Percentiles rank a stretch among this genome's conserved stretches.
phyloP scores from a whole-genome alignment of 1,139 yeast genomes.

The Pichia sorboxylosa region DNA sequence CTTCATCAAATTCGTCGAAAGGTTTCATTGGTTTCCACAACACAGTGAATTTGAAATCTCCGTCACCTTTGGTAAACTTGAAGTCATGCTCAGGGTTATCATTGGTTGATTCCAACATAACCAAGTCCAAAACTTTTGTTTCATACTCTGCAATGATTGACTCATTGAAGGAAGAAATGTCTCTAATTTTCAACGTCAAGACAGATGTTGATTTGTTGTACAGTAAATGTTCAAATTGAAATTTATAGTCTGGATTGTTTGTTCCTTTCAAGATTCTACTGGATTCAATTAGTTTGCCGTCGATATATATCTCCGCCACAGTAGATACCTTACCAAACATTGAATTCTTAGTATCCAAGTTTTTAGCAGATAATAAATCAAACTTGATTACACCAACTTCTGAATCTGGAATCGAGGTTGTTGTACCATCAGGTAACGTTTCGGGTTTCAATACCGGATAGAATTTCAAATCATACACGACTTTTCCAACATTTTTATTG shows the following conservation, averaged over 20 bases:
- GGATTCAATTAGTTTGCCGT: constrained; percentile 39
- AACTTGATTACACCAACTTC: constrained; percentile 67
- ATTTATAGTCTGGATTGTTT: constrained; percentile 65
- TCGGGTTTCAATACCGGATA: constrained; percentile 40
- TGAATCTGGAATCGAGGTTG: constrained; percentile 39
- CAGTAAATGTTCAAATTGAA: constrained; percentile 46
- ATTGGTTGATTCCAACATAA: constrained; percentile 30
- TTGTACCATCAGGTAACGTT: constrained; percentile 38
- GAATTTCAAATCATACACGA: constrained; percentile 54
- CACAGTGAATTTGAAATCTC: constrained; percentile 43
- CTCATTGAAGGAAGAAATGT: constrained; percentile 36
- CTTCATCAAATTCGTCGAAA: constrained; percentile 36
- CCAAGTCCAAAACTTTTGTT: constrained; percentile 37
- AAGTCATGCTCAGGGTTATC: constrained; percentile 14
- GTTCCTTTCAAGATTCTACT: constrained; percentile 54
- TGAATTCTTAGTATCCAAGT: constrained; percentile 53
- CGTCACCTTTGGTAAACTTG: constrained; percentile 35
- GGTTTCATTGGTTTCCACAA: constrained; percentile 64
- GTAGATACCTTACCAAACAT: constrained; percentile 64
- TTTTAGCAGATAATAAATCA: constrained; percentile 59
- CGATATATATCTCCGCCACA: constrained; percentile 48
- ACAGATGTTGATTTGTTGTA: constrained; percentile 47
- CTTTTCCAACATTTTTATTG: constrained; percentile 47
- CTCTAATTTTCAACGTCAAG: constrained; percentile 45
- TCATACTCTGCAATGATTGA: constrained; percentile 42